Conservation (phyloP, 2,329 filamentous ascomycete genomes). For the Alternaria dauci region DNA sequence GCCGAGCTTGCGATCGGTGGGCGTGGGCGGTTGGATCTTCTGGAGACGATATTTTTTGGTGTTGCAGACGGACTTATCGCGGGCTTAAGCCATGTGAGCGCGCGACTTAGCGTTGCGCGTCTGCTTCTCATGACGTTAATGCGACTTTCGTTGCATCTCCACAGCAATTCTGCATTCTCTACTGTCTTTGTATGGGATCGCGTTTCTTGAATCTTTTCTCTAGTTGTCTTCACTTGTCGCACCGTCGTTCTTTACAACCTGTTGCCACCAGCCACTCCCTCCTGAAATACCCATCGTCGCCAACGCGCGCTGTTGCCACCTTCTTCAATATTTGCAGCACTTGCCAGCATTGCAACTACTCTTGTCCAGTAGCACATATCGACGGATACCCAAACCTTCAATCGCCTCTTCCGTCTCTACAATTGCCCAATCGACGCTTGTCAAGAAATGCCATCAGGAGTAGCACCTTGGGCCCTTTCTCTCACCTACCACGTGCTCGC, state of each 20-base stretch:
- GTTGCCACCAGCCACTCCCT: not conserved
- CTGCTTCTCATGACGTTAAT: slow-evolving; percentile 8
- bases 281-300: slow-evolving; percentile 3
- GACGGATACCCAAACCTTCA: not conserved
- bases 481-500: slow-evolving; percentile 5
- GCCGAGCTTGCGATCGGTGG: slow-evolving; percentile 9
- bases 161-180: not conserved
- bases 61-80: slow-evolving; percentile 30
- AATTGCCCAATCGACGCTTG: not conserved
- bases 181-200: slow-evolving; percentile 3
- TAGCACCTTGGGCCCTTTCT: slow-evolving; percentile 3
- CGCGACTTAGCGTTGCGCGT: slow-evolving; percentile 25
- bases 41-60: slow-evolving; percentile 34
- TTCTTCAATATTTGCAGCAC: not conserved
- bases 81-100: slow-evolving; percentile 30
- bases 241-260: slow-evolving; percentile 6
- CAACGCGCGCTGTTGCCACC: not conserved
- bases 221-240: not conserved
- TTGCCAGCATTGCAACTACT: not conserved
- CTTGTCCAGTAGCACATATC: not conserved
- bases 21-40: slow-evolving; percentile 20
- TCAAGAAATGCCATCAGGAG: not conserved
- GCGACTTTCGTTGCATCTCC: not conserved
- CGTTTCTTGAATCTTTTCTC: not conserved
- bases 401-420: too few species aligned